Evolutionary conservation across 2,329 filamentous ascomycete species (phyloP).

Genomic region (Sporothrix brasiliensis): DNA sequence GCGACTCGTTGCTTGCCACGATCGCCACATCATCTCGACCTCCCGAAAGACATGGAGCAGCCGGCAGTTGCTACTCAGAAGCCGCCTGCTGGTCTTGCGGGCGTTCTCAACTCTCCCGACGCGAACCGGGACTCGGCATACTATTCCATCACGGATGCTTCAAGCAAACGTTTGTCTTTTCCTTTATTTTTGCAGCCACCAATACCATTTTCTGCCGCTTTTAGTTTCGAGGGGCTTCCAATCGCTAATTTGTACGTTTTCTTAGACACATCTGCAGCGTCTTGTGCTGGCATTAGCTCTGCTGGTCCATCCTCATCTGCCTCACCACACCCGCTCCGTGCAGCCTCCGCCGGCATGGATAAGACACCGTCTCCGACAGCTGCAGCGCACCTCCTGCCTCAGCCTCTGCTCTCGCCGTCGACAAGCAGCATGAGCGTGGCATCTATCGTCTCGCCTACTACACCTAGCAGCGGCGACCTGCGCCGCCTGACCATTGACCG

Average conservation of each 20-base stretch:
- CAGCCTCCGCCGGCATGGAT: conserved; percentile 45
- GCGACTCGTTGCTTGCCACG: conserved; percentile 6
- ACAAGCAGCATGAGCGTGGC: conserved; percentile 67
- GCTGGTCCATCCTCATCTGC: conserved; percentile 41
- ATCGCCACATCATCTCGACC: not conserved
- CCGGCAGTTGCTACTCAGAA: conserved; percentile 49
- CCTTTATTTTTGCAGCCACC: conserved; percentile 18
- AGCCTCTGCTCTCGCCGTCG: conserved; percentile 58
- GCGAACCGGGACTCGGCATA: conserved; percentile 58
- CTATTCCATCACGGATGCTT: conserved; percentile 53
- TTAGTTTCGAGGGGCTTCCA: conserved; percentile 36
- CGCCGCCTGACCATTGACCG: conserved; percentile 48
- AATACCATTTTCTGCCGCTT: not conserved
- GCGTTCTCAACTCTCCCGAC: conserved; percentile 56
- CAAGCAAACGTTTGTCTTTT: conserved; percentile 54
- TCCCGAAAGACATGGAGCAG: conserved; percentile 44
- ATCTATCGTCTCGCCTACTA: conserved; percentile 65
- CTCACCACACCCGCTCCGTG: conserved; percentile 30
- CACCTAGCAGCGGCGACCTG: conserved; percentile 49
- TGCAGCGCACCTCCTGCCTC: conserved; percentile 52
- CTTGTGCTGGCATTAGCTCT: conserved; percentile 48
- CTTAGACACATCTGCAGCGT: conserved; percentile 51
- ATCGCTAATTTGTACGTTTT: conserved; percentile 17
- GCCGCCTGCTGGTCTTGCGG: conserved; percentile 53
- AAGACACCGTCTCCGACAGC: conserved; percentile 66